phyloP scores from a whole-genome alignment of 495 filamentous ascomycete species.

The Arthonia radiata region DNA sequence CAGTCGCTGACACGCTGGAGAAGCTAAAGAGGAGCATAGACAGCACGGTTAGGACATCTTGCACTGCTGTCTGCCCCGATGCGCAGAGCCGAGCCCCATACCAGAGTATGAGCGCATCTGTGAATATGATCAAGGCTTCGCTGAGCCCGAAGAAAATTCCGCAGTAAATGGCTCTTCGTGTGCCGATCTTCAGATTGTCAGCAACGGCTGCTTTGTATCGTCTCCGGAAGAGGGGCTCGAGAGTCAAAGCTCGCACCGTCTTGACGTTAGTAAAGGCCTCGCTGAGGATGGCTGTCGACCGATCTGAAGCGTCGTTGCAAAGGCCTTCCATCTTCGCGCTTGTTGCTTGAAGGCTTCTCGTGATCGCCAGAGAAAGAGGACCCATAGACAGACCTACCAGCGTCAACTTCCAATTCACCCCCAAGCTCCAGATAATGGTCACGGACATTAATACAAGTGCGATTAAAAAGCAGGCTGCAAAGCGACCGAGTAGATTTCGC shows the following conservation, averaged over 20 bases:
- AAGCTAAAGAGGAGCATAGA: constrained; percentile 67
- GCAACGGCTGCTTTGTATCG: constrained; percentile 32
- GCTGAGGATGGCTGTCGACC: constrained; percentile 32
- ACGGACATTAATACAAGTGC: constrained; percentile 36
- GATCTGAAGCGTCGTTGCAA: constrained; percentile 32
- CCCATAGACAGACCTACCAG: constrained; percentile 43
- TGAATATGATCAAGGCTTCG: constrained; percentile 42
- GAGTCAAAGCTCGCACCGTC: constrained; percentile 51
- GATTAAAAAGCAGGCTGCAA: constrained; percentile 42
- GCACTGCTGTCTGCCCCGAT: constrained; percentile 18
- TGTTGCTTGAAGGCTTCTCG: constrained; percentile 31
- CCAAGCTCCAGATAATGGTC: constrained; percentile 47
- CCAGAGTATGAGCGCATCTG: constrained; percentile 65
- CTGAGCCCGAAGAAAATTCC: constrained; percentile 55
- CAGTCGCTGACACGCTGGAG: constrained; percentile 38
- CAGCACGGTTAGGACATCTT: constrained; percentile 44
- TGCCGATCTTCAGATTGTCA: constrained; percentile 25
- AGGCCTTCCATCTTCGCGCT: constrained; percentile 46
- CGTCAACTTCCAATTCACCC: constrained; percentile 59
- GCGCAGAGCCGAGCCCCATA: constrained; percentile 44
- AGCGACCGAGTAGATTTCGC: constrained; percentile 55
- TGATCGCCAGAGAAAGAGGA: constrained; percentile 42
- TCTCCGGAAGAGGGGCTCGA: constrained; percentile 47
- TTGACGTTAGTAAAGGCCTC: constrained; percentile 68
- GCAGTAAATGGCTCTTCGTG: constrained; percentile 32